Evolutionary conservation across 2,329 filamentous ascomycete species (phyloP), one percentile per base, ranked within the genome.

Genomic region (Hymenoscyphus linearis): DNA sequence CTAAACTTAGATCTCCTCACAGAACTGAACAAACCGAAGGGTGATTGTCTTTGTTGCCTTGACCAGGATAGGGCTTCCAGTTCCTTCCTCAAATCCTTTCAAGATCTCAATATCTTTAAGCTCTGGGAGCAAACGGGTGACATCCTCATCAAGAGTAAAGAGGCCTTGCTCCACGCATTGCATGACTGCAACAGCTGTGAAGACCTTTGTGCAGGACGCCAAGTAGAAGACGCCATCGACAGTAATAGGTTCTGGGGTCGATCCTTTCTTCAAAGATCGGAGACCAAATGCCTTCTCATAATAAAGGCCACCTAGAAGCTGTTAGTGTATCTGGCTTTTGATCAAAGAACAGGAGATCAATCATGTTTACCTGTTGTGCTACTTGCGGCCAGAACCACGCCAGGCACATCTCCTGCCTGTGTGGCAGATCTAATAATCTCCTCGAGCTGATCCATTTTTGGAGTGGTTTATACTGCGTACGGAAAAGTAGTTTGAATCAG

Each of bases 141-240:
- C 60, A 36, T 70, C 68, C 18, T 83, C 78, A 57, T 85, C 82
- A 0, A 85, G 73, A 2, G 66, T 71, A 26, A 84, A 64, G 9
- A 69, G 63, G 0, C 79, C 80, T 61, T 77, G 73, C 68, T 85
- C 83, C 0, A 84, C 81, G 0, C 83, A 76, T 69, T 85, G 82
- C 78, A 85, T 80, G 36, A 75, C 77, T 1, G 81, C 79, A 12
- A 84, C 69, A 0, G 76, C 77, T 0, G 77, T 75, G n/a, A 85
- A 71, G 72, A 84, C 75, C 72, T 85, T 85, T 18, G 82, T 83
- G 67, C 80, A 83, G 0, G 81, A 83, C 0, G 82, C 82, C 4
- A 85, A 76, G 27, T 44, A 63, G 31, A 67, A 66, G 16, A 84
- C 80, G 40, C 75, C 77, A 1, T 81, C 79, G 34, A 40, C 35